Percentiles rank a stretch among this genome's conserved stretches.
phyloP scores from a whole-genome alignment of 768 basidiomycete genomes.

The Cubamyces sp. region DNA sequence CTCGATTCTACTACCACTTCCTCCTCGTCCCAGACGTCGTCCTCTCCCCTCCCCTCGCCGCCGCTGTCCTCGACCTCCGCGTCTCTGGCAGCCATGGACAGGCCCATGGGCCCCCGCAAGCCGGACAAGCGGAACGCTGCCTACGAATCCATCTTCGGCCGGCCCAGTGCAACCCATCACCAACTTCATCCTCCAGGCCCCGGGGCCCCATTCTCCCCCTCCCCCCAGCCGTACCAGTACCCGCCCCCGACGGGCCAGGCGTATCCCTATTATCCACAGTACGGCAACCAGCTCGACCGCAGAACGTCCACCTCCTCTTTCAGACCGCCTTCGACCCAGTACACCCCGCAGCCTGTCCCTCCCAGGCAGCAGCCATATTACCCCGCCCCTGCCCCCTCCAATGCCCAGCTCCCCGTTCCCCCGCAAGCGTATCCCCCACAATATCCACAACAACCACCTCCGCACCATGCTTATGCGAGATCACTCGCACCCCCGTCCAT shows the following conservation, averaged over 20 bases:
- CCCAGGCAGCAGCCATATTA: slow-evolving; percentile 44
- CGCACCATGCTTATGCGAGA: slow-evolving; percentile 36
- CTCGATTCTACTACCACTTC: slow-evolving; percentile 18
- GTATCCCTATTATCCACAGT: slow-evolving; percentile 34
- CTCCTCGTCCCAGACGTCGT: slow-evolving; percentile 18
- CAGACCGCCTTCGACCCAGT: slow-evolving; percentile 36
- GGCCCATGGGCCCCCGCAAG: slow-evolving; percentile 60
- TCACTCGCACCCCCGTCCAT: slow-evolving; percentile 46
- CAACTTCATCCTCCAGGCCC: slow-evolving; percentile 35
- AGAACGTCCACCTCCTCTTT: slow-evolving; percentile 51
- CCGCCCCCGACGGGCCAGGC: slow-evolving; percentile 38
- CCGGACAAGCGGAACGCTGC: slow-evolving; percentile 79
- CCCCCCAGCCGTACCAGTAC: slow-evolving; percentile 44
- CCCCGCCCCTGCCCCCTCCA: slow-evolving; percentile 33
- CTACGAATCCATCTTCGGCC: slow-evolving; percentile 87
- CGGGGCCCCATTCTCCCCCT: slow-evolving; percentile 31
- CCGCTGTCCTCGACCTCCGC: neutral
- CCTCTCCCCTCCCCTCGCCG: neutral
- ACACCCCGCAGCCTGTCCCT: slow-evolving; percentile 29
- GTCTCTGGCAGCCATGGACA: slow-evolving; percentile 44
- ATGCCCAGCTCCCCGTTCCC: slow-evolving; percentile 28
- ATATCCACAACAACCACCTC: slow-evolving; percentile 33
- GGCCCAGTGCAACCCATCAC: slow-evolving; percentile 65
- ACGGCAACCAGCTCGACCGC: slow-evolving; percentile 44
- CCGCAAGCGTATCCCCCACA: slow-evolving; percentile 29